Evolutionary conservation across 345 rosid genomes (phyloP).

Genomic region (Aethionema arabicum): DNA sequence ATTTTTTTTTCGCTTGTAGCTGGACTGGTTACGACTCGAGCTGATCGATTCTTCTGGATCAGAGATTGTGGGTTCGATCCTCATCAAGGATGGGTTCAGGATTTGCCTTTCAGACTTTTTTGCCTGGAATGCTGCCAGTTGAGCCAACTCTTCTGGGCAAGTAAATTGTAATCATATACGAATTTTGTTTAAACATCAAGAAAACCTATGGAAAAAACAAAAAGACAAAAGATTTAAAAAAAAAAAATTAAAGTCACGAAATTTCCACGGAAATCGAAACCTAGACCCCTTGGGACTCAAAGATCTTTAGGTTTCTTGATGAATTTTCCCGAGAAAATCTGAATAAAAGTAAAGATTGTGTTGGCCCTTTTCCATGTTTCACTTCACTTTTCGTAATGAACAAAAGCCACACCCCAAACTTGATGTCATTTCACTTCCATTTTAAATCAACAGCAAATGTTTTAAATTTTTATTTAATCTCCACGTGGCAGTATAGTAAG

Average conservation of each 20-base stretch:
- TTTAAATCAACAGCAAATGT: too few species aligned
- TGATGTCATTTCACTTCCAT: conserved; percentile 8
- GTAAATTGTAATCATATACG: not conserved
- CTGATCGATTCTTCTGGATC: too few species aligned
- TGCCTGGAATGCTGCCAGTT: too few species aligned
- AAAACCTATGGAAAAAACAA: not conserved
- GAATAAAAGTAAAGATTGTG: not conserved
- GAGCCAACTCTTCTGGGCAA: too few species aligned
- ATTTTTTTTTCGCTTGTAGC: too few species aligned
- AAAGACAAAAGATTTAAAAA: too few species aligned
- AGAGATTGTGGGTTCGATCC: too few species aligned
- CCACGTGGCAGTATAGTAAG: too few species aligned
- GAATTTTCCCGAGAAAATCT: conserved; percentile 6
- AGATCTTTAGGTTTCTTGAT: conserved; percentile 15
- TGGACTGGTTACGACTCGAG: too few species aligned
- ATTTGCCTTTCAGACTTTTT: too few species aligned
- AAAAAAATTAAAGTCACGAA: not conserved
- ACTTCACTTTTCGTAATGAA: not conserved
- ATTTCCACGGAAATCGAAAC: not conserved
- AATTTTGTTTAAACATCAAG: not conserved
- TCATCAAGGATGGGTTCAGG: too few species aligned
- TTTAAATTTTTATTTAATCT: too few species aligned
- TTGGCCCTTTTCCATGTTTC: conserved; percentile 5
- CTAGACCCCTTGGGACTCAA: not conserved
- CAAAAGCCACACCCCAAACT: not conserved